phyloP scores from a whole-genome alignment of 352 stramenopile genomes.

The Phytophthora podocarpi region DNA sequence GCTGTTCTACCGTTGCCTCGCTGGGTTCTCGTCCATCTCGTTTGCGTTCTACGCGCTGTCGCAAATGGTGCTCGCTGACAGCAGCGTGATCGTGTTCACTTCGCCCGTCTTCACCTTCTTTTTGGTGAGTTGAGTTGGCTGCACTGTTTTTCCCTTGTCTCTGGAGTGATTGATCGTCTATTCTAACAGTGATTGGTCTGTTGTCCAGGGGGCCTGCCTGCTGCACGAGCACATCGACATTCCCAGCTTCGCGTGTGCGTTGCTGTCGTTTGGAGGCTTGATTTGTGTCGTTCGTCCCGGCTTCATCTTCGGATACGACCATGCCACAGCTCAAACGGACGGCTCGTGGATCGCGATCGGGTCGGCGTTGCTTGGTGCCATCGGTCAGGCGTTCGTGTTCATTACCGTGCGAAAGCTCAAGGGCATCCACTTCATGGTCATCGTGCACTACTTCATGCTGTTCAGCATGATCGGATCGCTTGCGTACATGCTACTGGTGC shows the following conservation, averaged over 20 bases:
- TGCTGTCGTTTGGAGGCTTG: constrained; percentile 51
- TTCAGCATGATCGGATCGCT: constrained; percentile 54
- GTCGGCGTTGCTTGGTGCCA: constrained; percentile 57
- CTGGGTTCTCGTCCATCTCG: constrained; percentile 73
- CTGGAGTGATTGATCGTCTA: neutral
- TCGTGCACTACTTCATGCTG: constrained; percentile 86
- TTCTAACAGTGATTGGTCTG: neutral
- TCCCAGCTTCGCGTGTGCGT: constrained; percentile 44
- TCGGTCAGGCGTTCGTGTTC: constrained; percentile 76
- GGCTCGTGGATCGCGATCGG: constrained; percentile 58
- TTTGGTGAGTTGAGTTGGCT: constrained; percentile 51
- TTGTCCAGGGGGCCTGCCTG: constrained; percentile 41
- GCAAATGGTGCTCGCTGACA: constrained; percentile 81
- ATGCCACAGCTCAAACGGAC: constrained; percentile 43
- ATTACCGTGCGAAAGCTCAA: constrained; percentile 70
- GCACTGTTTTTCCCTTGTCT: neutral
- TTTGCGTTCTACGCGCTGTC: constrained; percentile 81
- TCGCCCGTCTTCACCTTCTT: constrained; percentile 77
- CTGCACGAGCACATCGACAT: constrained; percentile 52
- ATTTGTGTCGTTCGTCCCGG: constrained; percentile 57
- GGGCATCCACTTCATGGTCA: constrained; percentile 56
- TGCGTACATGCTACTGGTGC: constrained; percentile 59
- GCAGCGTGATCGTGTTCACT: constrained; percentile 77
- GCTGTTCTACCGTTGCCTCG: constrained; percentile 68
- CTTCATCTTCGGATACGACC: constrained; percentile 60